A percentile compares a stretch with the other conserved stretches of the same genome.
These are phyloP conservation scores for Gaillardinia entomophila DNA, from an alignment of 805 yeast genomes.

Conservation along the genomic window DNA sequence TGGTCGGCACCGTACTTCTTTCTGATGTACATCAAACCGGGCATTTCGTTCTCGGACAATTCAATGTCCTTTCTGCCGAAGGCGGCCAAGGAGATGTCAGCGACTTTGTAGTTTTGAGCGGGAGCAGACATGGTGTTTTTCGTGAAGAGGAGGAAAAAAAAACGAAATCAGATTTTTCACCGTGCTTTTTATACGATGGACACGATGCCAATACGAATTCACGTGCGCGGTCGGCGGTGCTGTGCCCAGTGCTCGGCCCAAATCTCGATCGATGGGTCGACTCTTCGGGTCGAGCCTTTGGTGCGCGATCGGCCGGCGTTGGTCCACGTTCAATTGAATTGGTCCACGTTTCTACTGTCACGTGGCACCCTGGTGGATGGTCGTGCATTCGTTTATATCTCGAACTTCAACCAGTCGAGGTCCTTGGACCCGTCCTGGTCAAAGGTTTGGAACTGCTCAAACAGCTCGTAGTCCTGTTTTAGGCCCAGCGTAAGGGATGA, in stretches of 20 bases:
- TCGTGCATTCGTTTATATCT: too few relatives aligned
- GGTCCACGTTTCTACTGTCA: too few relatives aligned
- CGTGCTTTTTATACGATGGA: too few relatives aligned
- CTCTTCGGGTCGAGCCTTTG: too few relatives aligned
- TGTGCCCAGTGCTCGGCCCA: too few relatives aligned
- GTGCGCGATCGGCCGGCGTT: too few relatives aligned
- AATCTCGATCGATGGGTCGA: too few relatives aligned
- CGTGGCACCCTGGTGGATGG: too few relatives aligned
- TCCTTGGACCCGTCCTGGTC: constrained; percentile 12
- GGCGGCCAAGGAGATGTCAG: constrained; percentile 97
- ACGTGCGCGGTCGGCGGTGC: too few relatives aligned
- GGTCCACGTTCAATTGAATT: too few relatives aligned
- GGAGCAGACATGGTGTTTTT: constrained; percentile 29
- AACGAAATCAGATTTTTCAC: not conserved
- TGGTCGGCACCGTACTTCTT: constrained; percentile 83
- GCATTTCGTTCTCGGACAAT: constrained; percentile 98
- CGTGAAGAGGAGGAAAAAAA: constrained; percentile 2
- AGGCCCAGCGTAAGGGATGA: constrained; percentile 6
- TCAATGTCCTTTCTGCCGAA: constrained; percentile 99
- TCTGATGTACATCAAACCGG: constrained; percentile 98
- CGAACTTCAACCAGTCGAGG: constrained; percentile 30
- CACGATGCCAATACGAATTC: too few relatives aligned
- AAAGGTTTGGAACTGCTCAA: not conserved
- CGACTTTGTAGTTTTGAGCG: constrained; percentile 78
- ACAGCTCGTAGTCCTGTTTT: not conserved